Conservation (phyloP, 371 early-diverging fungal species). For the Zancudomyces culisetae region DNA sequence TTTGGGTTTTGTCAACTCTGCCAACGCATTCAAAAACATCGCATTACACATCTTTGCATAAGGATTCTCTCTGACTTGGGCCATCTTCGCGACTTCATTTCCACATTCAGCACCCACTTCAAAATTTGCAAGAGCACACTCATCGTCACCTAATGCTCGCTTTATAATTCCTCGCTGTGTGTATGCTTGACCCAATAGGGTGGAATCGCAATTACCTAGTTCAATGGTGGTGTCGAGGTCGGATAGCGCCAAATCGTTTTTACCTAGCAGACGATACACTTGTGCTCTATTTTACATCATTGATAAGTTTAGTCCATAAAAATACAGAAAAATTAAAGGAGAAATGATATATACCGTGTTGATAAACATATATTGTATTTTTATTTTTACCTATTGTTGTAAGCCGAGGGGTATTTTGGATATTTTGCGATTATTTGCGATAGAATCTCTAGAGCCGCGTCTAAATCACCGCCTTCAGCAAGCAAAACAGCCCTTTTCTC, state of each 20-base stretch:
- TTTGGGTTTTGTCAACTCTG: constrained; percentile 8
- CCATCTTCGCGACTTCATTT: constrained; percentile 56
- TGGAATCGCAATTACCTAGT: constrained; percentile 35
- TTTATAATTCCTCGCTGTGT: constrained; percentile 66
- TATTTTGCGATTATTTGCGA: constrained; percentile 31
- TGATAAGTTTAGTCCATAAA: too few species aligned
- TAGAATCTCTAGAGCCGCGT: constrained; percentile 27
- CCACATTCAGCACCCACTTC: constrained; percentile 60
- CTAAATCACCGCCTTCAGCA: constrained; percentile 28
- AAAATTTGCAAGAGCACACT: constrained; percentile 51
- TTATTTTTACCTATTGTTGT: constrained; percentile 52
- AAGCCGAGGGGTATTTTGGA: constrained; percentile 53
- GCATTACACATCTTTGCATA: constrained; percentile 77
- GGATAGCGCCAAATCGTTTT: constrained; percentile 30
- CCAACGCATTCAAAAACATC: constrained; percentile 48
- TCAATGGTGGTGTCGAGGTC: constrained; percentile 57
- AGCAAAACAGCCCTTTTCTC: neutral
- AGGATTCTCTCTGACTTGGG: constrained; percentile 63
- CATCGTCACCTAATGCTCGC: constrained; percentile 37
- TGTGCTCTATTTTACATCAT: constrained; percentile 60
- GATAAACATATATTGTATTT: neutral
- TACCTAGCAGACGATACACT: constrained; percentile 41
- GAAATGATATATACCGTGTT: neutral
- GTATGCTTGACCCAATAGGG: constrained; percentile 59
- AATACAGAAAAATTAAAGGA: too few species aligned